Evolutionary conservation across 2,329 filamentous ascomycete genomes (phyloP).

Genomic region (Apiospora kogelbergensis): DNA sequence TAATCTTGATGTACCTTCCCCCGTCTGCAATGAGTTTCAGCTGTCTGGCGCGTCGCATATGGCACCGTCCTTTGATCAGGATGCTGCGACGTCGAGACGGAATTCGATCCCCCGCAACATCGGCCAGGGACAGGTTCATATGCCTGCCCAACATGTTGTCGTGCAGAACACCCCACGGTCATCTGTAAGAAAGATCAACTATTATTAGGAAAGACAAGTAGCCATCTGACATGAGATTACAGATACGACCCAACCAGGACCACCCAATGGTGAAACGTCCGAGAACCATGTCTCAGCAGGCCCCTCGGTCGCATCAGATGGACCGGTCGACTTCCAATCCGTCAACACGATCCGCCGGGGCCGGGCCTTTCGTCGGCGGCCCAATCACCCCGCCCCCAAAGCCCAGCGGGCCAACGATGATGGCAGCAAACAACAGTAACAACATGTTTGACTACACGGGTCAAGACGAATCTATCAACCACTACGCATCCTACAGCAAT

Average conservation of each 20-base stretch:
- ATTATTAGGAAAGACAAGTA: conserved; percentile 11
- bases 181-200: conserved; percentile 30
- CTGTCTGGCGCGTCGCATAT: conserved; percentile 23
- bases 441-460: conserved; percentile 29
- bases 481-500: conserved; percentile 23
- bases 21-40: conserved; percentile 28
- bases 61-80: conserved; percentile 17
- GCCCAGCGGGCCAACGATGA: conserved; percentile 19
- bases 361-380: conserved; percentile 37
- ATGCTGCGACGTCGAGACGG: conserved; percentile 29
- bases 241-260: conserved; percentile 25
- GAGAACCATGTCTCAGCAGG: conserved; percentile 34
- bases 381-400: conserved; percentile 33
- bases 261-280: conserved; percentile 29
- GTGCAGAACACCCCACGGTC: conserved; percentile 13
- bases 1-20: conserved; percentile 20
- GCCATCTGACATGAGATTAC: conserved; percentile 21
- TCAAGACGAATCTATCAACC: conserved; percentile 27
- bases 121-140: conserved; percentile 14
- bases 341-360: conserved; percentile 36
- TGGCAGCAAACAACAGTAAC: conserved; percentile 17
- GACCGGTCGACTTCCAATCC: conserved; percentile 43
- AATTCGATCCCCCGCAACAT: conserved; percentile 29
- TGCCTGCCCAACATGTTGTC: conserved; percentile 9
- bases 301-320: conserved; percentile 39